These are phyloP conservation scores for Penicillium malachiteum DNA, from an alignment of 495 filamentous ascomycete genomes.

Conservation along the genomic window DNA sequence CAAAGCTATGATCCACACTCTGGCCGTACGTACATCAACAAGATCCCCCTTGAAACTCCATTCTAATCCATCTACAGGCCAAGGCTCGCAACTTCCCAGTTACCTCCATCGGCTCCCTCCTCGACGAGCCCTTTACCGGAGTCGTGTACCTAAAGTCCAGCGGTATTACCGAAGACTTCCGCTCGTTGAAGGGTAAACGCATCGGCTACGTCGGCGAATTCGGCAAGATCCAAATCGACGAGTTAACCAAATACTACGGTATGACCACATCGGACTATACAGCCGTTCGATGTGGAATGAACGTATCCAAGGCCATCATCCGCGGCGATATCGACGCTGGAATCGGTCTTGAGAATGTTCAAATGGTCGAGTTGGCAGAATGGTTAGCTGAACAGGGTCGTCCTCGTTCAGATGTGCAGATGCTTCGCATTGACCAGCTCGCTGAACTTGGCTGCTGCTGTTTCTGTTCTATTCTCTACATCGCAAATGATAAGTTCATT, in stretches of 20 bases:
- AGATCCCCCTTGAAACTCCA: not conserved
- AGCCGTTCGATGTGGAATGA: conserved; percentile 64
- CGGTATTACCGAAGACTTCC: conserved; percentile 65
- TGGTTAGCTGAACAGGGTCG: conserved; percentile 62
- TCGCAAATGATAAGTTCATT: conserved; percentile 65
- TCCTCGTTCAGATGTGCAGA: conserved; percentile 62
- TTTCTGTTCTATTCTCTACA: conserved; percentile 74
- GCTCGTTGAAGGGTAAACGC: conserved; percentile 61
- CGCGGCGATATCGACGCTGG: conserved; percentile 65
- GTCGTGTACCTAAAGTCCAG: conserved; percentile 68
- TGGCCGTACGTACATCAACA: conserved; percentile 47
- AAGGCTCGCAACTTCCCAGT: conserved; percentile 71
- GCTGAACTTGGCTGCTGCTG: conserved; percentile 72
- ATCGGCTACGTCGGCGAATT: conserved; percentile 75
- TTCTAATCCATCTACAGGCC: conserved; percentile 38
- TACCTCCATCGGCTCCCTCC: conserved; percentile 63
- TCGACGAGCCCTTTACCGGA: conserved; percentile 72
- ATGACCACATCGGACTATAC: conserved; percentile 70
- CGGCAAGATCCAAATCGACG: conserved; percentile 75
- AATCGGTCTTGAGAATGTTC: conserved; percentile 70
- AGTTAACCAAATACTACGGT: conserved; percentile 69
- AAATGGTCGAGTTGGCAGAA: conserved; percentile 72
- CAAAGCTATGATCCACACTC: conserved; percentile 75
- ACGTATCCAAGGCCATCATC: conserved; percentile 64
- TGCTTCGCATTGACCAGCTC: conserved; percentile 72